phyloP scores from a whole-genome alignment of 768 basidiomycete species.

The Russula dissimulans region DNA sequence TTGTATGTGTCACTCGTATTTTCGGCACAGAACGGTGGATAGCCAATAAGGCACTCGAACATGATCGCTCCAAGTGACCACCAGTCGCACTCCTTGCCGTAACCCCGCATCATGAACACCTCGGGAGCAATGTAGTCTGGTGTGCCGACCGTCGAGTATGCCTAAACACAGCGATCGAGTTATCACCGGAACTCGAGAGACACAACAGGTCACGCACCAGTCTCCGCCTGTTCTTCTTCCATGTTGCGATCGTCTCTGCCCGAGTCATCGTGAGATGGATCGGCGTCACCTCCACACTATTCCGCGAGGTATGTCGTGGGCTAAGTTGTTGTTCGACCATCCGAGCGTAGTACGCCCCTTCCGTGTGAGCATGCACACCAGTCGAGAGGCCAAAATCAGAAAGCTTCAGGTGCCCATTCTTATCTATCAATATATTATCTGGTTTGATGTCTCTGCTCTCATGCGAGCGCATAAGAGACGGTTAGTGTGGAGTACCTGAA shows the following conservation, averaged over 20 bases:
- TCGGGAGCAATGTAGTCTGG: constrained; percentile 96
- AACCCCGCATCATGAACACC: constrained; percentile 92
- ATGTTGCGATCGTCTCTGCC: constrained; percentile 91
- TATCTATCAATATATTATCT: constrained; percentile 97
- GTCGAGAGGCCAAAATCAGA: constrained; percentile 98
- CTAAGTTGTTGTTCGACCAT: constrained; percentile 56
- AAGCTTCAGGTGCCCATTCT: constrained; percentile 93
- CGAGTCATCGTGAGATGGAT: constrained; percentile 94
- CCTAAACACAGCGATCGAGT: constrained; percentile 35
- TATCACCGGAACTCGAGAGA: background rate
- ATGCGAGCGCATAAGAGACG: background rate
- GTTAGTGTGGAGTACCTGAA: background rate
- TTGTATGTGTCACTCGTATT: constrained; percentile 96
- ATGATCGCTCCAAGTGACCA: constrained; percentile 99
- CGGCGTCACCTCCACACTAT: constrained; percentile 94
- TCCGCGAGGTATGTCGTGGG: constrained; percentile 52
- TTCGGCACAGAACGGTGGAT: constrained; percentile 95
- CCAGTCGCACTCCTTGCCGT: constrained; percentile 98
- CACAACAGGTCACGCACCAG: constrained; percentile 41
- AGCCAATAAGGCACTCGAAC: constrained; percentile 96
- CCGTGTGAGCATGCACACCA: constrained; percentile 96
- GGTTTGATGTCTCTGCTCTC: constrained; percentile 88
- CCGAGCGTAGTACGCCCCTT: constrained; percentile 89
- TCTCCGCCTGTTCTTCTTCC: constrained; percentile 97
- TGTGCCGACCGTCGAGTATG: constrained; percentile 96